A percentile compares a stretch with the other conserved stretches of the same genome.
These are phyloP conservation scores for Tricharina praecox DNA, from an alignment of 495 filamentous ascomycete species.

Conservation along the genomic window DNA sequence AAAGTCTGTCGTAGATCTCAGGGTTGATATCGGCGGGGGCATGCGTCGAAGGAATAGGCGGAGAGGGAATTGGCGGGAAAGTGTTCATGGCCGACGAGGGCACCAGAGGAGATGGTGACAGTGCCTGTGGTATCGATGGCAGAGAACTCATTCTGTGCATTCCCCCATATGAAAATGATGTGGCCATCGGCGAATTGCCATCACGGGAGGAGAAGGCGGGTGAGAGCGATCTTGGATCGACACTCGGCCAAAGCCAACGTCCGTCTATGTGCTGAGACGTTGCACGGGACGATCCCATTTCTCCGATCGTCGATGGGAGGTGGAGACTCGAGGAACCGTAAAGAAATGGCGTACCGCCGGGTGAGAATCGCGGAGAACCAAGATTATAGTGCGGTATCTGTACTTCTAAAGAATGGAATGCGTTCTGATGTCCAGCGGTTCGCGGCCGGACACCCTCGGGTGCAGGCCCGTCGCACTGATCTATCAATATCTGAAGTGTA, in stretches of 20 bases:
- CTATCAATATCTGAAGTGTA: slow-evolving; percentile 58
- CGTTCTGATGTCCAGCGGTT: slow-evolving; percentile 42
- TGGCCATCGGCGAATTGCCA: neutral
- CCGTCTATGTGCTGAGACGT: slow-evolving; percentile 35
- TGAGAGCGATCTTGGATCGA: slow-evolving; percentile 26
- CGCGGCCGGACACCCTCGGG: slow-evolving; percentile 37
- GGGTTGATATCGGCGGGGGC: slow-evolving; percentile 33
- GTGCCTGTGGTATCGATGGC: slow-evolving; percentile 3
- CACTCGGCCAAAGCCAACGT: slow-evolving; percentile 30
- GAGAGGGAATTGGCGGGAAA: slow-evolving; percentile 28
- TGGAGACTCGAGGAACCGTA: slow-evolving; percentile 51
- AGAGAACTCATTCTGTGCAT: neutral
- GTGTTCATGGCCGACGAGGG: slow-evolving; percentile 31
- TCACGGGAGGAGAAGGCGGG: slow-evolving; percentile 18
- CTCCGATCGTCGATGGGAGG: slow-evolving; percentile 27
- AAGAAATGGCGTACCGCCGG: slow-evolving; percentile 60
- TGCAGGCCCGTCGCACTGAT: slow-evolving; percentile 57
- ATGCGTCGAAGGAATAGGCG: slow-evolving; percentile 27
- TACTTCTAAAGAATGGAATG: slow-evolving; percentile 48
- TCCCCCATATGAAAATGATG: neutral
- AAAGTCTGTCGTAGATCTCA: slow-evolving; percentile 62
- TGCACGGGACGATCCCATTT: slow-evolving; percentile 30
- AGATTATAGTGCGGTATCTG: slow-evolving; percentile 77
- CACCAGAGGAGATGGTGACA: slow-evolving; percentile 19
- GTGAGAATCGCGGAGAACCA: slow-evolving; percentile 66